Conservation (phyloP, 1,139 yeast genomes). For the Taphrina sp. region DNA sequence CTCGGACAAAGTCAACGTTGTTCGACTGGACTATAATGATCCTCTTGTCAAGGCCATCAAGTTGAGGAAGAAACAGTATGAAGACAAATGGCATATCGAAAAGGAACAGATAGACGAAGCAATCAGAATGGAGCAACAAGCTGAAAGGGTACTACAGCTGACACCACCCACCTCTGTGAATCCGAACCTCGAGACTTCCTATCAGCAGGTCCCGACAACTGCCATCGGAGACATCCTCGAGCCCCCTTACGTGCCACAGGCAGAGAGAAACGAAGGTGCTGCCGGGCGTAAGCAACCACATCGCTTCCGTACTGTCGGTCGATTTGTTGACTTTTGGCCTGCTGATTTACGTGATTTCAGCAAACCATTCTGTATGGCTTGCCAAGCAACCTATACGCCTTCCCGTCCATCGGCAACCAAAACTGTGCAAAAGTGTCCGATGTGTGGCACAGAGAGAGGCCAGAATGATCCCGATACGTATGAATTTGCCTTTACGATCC, state of each 20-base stretch:
- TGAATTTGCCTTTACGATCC: constrained; percentile 27
- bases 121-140: constrained; percentile 1
- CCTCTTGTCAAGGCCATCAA: constrained; percentile 19
- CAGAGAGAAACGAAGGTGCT: constrained; percentile 6
- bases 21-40: constrained; percentile 10
- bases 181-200: constrained; percentile 23
- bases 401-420: neutral
- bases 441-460: constrained; percentile 8
- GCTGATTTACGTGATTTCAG: constrained; percentile 31
- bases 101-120: constrained; percentile 15
- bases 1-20: constrained; percentile 28
- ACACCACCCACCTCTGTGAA: constrained; percentile 27
- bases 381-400: constrained; percentile 27
- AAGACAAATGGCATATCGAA: constrained; percentile 5
- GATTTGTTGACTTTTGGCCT: constrained; percentile 32
- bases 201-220: constrained; percentile 29
- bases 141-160: constrained; percentile 5
- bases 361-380: constrained; percentile 30
- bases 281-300: constrained; percentile 11
- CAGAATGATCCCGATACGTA: constrained; percentile 21
- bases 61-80: constrained; percentile 22
- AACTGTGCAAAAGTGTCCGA: constrained; percentile 4
- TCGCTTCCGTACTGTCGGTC: constrained; percentile 32
- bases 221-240: constrained; percentile 32
- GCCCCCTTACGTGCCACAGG: constrained; percentile 22